phyloP scores from a whole-genome alignment of 1,284 basidiomycete genomes.

The Cryptococcus jaspeensis region DNA sequence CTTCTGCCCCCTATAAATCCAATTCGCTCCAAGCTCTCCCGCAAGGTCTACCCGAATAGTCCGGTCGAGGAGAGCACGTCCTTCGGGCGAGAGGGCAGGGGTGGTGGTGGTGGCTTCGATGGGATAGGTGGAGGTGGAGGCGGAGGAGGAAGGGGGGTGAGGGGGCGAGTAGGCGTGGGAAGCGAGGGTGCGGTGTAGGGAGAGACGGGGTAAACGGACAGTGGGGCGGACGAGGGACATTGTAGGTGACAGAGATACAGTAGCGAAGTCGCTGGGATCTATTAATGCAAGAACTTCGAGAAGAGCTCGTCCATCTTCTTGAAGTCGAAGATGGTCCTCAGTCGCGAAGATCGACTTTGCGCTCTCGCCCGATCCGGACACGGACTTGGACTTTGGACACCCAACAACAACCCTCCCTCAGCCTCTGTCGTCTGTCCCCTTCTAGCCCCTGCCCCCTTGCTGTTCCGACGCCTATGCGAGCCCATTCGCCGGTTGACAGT shows the following conservation, averaged over 20 bases:
- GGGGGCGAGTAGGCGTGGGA: constrained; percentile 19
- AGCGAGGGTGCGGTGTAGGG: constrained; percentile 2
- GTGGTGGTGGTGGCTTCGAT: constrained; percentile 34
- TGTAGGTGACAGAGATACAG: not conserved
- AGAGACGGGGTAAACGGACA: not conserved
- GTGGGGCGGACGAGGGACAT: not conserved
- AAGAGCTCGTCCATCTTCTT: no score
- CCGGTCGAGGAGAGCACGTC: constrained; percentile 44
- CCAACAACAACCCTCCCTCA: no score
- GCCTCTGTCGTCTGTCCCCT: no score
- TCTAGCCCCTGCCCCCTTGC: no score
- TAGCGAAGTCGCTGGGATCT: no score
- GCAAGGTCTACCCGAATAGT: constrained; percentile 83
- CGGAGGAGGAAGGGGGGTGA: constrained; percentile 1
- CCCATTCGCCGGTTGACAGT: not conserved
- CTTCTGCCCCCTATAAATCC: constrained; percentile 81
- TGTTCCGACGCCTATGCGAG: no score
- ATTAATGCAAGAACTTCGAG: no score
- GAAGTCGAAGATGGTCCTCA: no score
- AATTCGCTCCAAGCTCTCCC: constrained; percentile 89
- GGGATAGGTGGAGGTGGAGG: constrained; percentile 3
- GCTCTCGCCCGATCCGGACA: not conserved
- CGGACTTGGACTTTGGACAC: no score
- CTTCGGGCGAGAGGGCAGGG: constrained; percentile 33
- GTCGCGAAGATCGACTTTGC: not conserved